Conservation (phyloP, 441 rosid genomes). For the Syzygium malaccense region DNA sequence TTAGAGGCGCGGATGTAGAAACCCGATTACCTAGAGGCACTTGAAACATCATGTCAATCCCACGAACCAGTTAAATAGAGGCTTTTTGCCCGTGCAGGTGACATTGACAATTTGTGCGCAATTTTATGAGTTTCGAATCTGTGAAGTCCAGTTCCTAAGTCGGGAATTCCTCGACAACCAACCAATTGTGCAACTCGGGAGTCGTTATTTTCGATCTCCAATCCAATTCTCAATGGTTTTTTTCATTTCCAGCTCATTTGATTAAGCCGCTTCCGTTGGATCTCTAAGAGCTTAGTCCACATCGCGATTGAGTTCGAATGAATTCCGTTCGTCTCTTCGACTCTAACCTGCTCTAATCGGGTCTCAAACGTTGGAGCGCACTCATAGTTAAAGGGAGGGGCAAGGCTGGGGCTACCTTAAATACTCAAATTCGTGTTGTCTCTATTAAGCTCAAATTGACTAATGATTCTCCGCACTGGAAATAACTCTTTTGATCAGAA, state of each 20-base stretch:
- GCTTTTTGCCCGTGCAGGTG: background rate
- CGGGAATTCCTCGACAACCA: background rate
- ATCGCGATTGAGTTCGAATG: too few relatives aligned
- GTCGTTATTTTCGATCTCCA: background rate
- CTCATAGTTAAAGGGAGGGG: too few relatives aligned
- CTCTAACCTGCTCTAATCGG: too few relatives aligned
- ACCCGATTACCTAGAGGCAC: rapidly evolving
- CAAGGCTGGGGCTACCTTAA: background rate
- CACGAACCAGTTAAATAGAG: background rate
- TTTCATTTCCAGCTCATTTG: background rate
- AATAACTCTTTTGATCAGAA: background rate
- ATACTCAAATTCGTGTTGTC: background rate
- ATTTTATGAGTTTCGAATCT: too few relatives aligned
- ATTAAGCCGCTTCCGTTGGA: background rate
- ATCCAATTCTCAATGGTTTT: background rate
- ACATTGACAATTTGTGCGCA: too few relatives aligned
- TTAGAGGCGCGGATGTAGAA: rapidly evolving
- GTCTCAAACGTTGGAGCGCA: too few relatives aligned
- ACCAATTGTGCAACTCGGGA: background rate
- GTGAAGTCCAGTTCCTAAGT: background rate
- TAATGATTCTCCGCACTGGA: background rate
- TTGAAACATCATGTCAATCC: background rate
- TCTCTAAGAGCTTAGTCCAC: too few relatives aligned
- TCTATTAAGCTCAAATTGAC: background rate
- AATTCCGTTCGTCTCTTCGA: too few relatives aligned